Evolutionary conservation across 2,329 filamentous ascomycete genomes (phyloP), one percentile per base, ranked within the genome.

Genomic region (Trichoderma koningii): DNA sequence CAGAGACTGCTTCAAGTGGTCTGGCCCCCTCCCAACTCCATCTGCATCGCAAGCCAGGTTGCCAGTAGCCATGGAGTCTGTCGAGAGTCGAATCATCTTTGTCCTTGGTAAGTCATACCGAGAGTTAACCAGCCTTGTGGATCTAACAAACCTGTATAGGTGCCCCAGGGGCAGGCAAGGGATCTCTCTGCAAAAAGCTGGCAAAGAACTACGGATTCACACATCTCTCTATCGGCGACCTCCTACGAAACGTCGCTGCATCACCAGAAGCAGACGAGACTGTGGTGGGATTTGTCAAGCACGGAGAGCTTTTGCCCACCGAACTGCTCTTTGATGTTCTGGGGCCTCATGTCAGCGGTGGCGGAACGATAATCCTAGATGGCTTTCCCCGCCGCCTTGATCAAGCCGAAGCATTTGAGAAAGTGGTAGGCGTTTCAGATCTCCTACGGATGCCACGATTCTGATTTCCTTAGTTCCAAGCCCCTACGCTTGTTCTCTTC

Each of bases 81-180:
- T 10, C 9, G 12, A 19, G 19, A 42, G 19, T 17, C 26, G 30
- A 12, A 19, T 57, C 2, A 28, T 57, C 3, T 57, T 57, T 21
- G 55, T 57, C 6, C 26, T 57, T 21, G 55, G 55, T 57, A 34
- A 5, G 55, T 47, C n/a, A 12, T 17, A 10, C 10, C 5, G 7
- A 21, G 14, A 6, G 3, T 45, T 7, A 7, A 14, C 7, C 10
- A 1, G 3, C 10, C 10, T 10, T 19, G 7, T 3, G 5, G 23
- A 23, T 6, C 55, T 57, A 34, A 57, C 26, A 1, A 12, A 5
- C 12, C 12, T 47, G 15, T 6, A 28, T 2, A 57, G 55, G 55
- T 4, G 42, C 55, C 6, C 55, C 55, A 5, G 55, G 55, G 10
- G 55, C 55, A 15, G 55, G 55, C 21, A 57, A 57, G 7, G 55